These are phyloP conservation scores for Crithidia fasciculata DNA, from an alignment of 208 protist genomes.

Conservation along the genomic window DNA sequence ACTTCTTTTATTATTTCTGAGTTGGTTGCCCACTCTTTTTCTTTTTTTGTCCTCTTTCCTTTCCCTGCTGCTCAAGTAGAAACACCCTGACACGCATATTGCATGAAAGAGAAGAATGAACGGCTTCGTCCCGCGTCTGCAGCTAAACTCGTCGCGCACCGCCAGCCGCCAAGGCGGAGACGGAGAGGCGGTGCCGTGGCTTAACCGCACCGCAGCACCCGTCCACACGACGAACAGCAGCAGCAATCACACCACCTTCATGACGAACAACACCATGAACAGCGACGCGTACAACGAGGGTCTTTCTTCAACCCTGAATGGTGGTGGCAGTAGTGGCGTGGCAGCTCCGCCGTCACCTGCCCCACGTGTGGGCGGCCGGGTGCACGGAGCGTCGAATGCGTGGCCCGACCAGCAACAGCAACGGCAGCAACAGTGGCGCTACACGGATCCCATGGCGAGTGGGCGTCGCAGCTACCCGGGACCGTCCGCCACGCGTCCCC, in stretches of 20 bases:
- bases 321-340: not conserved
- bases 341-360: constrained; percentile 22
- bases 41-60: not conserved
- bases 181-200: not conserved
- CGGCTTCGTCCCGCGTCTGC: constrained; percentile 21
- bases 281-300: constrained; percentile 13
- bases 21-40: constrained; percentile 4
- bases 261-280: constrained; percentile 34
- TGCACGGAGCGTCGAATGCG: not conserved
- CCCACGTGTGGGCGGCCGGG: constrained; percentile 4
- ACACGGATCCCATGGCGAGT: constrained; percentile 4
- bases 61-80: too few species aligned
- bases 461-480: constrained; percentile 8
- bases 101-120: constrained; percentile 8
- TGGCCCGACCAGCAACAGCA: not conserved
- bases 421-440: not conserved
- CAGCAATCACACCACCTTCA: constrained; percentile 30
- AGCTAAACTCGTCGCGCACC: constrained; percentile 22
- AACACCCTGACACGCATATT: too few species aligned
- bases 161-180: not conserved
- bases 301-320: not conserved
- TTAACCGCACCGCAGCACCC: constrained; percentile 19
- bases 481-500: constrained; percentile 25
- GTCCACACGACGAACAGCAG: constrained; percentile 3
- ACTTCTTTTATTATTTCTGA: constrained; percentile 11